Evolutionary conservation across 768 basidiomycete genomes (phyloP), one percentile per base, ranked within the genome.

Genomic region (Pilatotrama ljubarskyi): DNA sequence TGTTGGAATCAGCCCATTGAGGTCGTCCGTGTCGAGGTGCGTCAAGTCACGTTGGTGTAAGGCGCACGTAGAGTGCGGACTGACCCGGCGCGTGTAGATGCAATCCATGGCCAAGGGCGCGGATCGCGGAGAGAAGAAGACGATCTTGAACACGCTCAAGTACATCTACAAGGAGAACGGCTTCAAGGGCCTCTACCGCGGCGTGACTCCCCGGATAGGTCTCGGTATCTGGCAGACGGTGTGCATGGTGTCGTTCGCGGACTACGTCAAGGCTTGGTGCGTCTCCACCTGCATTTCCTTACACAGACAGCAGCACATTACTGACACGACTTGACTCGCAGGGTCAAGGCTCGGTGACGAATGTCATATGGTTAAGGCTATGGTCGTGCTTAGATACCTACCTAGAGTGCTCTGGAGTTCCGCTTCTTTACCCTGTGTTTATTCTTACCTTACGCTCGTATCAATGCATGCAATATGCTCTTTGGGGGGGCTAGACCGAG

Each of bases 1-100:
- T 97, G 95, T 52, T 99, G 97, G 97, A 99, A 99, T 75, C 97
- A 98, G 72, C 96, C 95, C 40, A 97, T 98, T 61, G 95, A 98
- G 76, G 96, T 98, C 66, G 83, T 98, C 65, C 92, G 96, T 57
- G 94, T 98, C 32, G 95, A 97, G 82, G 94, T 93, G 72, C 42
- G 72, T 65, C n/a, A 2, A 25, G 17, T 35, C 29, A 1, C n/a
- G n/a, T 17, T 2, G n/a, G 40, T 38, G 58, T 17, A 26, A 26
- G 38, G 17, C 22, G 1, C n/a, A n/a, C n/a, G n/a, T n/a, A n/a
- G n/a, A n/a, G 14, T 22, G 36, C 15, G 42, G 3, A 37, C 7
- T n/a, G 11, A 11, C n/a, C 32, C 2, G 32, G n/a, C 8, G 17
- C 24, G 36, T 36, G 18, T 32, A 97, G 93, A 98, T 99, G 97